phyloP scores from a whole-genome alignment of 2,329 filamentous ascomycete species.

The Talaromyces sp. region DNA sequence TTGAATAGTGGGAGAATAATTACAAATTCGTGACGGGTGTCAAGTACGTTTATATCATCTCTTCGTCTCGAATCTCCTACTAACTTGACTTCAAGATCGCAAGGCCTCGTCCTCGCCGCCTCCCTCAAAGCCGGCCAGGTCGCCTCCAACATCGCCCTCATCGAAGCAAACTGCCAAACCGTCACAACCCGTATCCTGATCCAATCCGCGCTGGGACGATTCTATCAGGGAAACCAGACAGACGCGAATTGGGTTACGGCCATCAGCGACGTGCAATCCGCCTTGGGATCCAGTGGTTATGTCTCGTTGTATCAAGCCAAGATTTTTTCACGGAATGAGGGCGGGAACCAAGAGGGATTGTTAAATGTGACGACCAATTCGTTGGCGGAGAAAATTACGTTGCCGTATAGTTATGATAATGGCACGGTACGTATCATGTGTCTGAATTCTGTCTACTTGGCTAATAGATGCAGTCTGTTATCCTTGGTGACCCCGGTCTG shows the following conservation, averaged over 20 bases:
- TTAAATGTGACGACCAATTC: conserved; percentile 61
- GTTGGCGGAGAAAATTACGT: conserved; percentile 39
- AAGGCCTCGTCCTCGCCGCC: conserved; percentile 72
- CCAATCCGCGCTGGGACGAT: conserved; percentile 52
- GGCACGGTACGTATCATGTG: conserved; percentile 44
- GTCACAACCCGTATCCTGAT: conserved; percentile 64
- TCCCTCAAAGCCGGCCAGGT: conserved; percentile 84
- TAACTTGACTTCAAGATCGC: conserved; percentile 40
- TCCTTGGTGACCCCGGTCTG: conserved; percentile 60
- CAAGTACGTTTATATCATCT: conserved; percentile 35
- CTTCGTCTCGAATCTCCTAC: not conserved
- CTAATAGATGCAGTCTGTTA: conserved; percentile 39
- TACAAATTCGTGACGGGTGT: conserved; percentile 61
- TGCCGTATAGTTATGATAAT: conserved; percentile 62
- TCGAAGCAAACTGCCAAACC: conserved; percentile 71
- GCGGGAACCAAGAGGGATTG: conserved; percentile 57
- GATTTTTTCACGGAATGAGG: conserved; percentile 69
- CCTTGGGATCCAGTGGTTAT: conserved; percentile 60
- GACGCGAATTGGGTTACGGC: conserved; percentile 62
- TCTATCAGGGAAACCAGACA: conserved; percentile 54
- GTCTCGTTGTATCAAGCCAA: conserved; percentile 63
- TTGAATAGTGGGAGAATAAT: conserved; percentile 57
- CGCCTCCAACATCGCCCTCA: conserved; percentile 72
- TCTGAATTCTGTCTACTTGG: not conserved
- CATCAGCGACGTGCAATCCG: conserved; percentile 65